Evolutionary conservation across 1,284 basidiomycete species (phyloP).

Genomic region (Testicularia cyperi): DNA sequence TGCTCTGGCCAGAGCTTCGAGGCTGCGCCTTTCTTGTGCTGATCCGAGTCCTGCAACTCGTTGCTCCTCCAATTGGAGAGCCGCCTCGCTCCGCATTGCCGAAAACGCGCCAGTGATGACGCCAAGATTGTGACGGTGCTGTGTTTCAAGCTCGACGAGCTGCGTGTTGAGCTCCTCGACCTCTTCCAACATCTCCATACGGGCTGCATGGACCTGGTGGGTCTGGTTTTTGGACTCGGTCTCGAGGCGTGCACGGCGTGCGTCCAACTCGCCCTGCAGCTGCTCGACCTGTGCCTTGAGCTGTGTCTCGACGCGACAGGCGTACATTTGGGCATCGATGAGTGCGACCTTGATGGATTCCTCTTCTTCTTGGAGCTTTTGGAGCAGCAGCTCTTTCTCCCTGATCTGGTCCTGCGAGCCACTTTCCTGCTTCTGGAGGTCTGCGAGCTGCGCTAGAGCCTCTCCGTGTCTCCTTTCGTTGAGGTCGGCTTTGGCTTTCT

Average conservation of each 20-base stretch:
- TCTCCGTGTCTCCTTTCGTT: slow-evolving; percentile 2
- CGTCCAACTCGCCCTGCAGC: slow-evolving; percentile 7
- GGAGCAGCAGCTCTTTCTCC: slow-evolving; percentile 13
- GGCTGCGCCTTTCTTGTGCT: too few species aligned
- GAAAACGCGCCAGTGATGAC: too few species aligned
- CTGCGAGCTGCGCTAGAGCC: slow-evolving; percentile 4
- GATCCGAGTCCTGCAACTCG: too few species aligned
- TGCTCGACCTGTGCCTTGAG: slow-evolving; percentile 13
- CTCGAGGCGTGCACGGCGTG: background rate
- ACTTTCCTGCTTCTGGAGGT: slow-evolving; percentile 4
- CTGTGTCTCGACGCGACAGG: slow-evolving; percentile 19
- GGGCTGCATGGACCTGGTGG: slow-evolving; percentile 1
- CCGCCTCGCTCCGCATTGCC: too few species aligned
- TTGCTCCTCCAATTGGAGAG: too few species aligned
- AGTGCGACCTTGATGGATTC: slow-evolving; percentile 25
- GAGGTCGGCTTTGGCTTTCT: slow-evolving; percentile 7
- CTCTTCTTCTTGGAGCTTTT: slow-evolving; percentile 16
- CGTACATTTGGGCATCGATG: slow-evolving; percentile 31
- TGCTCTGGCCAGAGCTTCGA: too few species aligned
- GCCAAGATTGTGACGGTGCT: slow-evolving; percentile 18
- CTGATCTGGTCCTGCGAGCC: slow-evolving; percentile 7
- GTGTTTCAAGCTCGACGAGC: slow-evolving; percentile 9
- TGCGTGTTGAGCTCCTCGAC: slow-evolving; percentile 10
- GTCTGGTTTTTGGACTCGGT: background rate
- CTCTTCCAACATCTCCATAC: slow-evolving; percentile 3